Evolutionary conservation across 306 rosid species (phyloP), one percentile per base, ranked within the genome.

Genomic region (Chamaecrista fasciculata): DNA sequence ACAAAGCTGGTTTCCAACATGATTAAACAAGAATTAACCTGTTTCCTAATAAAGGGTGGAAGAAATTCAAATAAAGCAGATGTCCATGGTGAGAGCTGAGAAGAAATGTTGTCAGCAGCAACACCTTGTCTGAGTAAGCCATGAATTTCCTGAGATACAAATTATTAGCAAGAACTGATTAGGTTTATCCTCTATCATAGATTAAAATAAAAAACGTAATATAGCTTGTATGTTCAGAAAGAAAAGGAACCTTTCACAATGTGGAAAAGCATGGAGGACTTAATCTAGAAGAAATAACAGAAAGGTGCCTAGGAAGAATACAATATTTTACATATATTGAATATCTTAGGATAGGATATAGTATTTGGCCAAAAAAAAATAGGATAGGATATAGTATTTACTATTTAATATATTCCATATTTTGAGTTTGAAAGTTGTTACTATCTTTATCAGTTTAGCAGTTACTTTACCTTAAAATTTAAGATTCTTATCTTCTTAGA

Each of bases 61-160:
- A 92, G 39, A 76, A 92, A 92, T 70, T 92, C 96, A 76, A 92
- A 92, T 62, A 92, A 79, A 19, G 98, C 98, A 66, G 93, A 90
- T 62, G 98, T 96, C 98, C 98, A 90, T 9, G 98, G 98, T 75
- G 98, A 84, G 65, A 92, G 96, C 76, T 92, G 89, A 65, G 91
- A 61, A 67, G 82, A 80, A 72, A 92, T 89, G 3, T 81, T 87
- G 48, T 84, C 95, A 61, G 48, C 73, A 33, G 80, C 76, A 65
- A 92, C 87, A 66, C 96, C 93, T 83, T 83, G 86, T 81, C 87
- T 75, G 49, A 84, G 90, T 64, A 92, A 79, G 46, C 82, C 71
- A 76, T 92, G 98, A 78, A 92, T 92, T 81, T 92, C 98, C 98
- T 92, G 92, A 71, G 39, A 63, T 62, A 70, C 76, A 74, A 70